These are phyloP conservation scores for Globisporangium barbulae DNA, from an alignment of 352 stramenopile species.

Conservation along the genomic window DNA sequence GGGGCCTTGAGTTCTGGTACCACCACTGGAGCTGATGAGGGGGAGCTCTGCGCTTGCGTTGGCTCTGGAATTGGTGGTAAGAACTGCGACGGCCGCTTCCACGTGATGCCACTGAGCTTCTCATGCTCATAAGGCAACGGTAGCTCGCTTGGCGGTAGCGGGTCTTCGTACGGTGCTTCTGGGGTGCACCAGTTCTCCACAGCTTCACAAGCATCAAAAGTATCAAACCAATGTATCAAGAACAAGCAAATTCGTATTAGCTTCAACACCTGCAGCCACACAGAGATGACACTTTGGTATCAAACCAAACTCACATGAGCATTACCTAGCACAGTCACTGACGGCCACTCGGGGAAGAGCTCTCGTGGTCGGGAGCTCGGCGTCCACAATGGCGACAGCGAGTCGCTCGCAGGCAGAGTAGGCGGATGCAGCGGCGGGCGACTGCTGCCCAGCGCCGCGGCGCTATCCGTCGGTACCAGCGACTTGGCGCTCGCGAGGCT, in stretches of 20 bases:
- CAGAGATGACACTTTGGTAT: not conserved
- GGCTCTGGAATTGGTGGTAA: slow-evolving; percentile 45
- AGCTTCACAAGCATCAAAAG: slow-evolving; percentile 17
- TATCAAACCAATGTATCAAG: not conserved
- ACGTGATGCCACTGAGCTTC: slow-evolving; percentile 25
- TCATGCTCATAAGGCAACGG: slow-evolving; percentile 22
- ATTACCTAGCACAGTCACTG: slow-evolving; percentile 19
- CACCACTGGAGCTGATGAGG: slow-evolving; percentile 16
- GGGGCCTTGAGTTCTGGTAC: slow-evolving; percentile 26
- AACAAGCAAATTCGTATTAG: not conserved
- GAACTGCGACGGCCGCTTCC: slow-evolving; percentile 65
- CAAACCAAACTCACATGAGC: not conserved
- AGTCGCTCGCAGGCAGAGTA: slow-evolving; percentile 25
- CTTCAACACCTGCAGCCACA: not conserved
- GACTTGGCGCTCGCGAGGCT: slow-evolving; percentile 15
- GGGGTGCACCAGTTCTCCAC: slow-evolving; percentile 46
- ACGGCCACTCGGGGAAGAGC: slow-evolving; percentile 66
- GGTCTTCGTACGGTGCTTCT: slow-evolving; percentile 47
- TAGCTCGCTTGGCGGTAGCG: slow-evolving; percentile 22
- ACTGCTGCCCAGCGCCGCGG: not conserved
- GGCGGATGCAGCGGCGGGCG: slow-evolving; percentile 24
- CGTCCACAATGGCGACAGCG: slow-evolving; percentile 42
- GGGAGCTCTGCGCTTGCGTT: slow-evolving; percentile 1
- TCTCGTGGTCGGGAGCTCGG: slow-evolving; percentile 27
- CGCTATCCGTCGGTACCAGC: slow-evolving; percentile 2